Conservation (phyloP, 331 rosid genomes). For the Cydonia oblonga region DNA sequence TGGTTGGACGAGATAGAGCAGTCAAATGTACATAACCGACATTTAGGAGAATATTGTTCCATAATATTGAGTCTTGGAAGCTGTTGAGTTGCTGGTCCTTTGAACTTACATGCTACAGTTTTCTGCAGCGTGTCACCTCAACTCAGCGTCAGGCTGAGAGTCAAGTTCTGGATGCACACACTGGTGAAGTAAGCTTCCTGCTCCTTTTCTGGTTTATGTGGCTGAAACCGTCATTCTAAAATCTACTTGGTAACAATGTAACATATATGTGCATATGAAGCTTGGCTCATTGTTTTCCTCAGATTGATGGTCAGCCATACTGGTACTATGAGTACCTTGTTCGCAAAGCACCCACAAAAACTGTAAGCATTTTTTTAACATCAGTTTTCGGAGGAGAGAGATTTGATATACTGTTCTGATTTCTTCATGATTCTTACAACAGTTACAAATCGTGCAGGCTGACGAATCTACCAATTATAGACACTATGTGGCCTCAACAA, state of each 20-base stretch:
- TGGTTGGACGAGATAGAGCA: conserved; percentile 5
- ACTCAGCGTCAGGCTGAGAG: conserved; percentile 86
- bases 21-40: background rate
- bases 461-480: conserved; percentile 49
- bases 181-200: conserved; percentile 50
- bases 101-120: conserved; percentile 13
- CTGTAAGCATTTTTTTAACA: conserved; percentile 27
- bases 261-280: background rate
- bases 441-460: conserved; percentile 35
- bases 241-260: background rate
- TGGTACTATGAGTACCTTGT: conserved; percentile 90
- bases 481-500: conserved; percentile 73
- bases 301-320: conserved; percentile 79
- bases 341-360: conserved; percentile 77
- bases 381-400: conserved; percentile 1
- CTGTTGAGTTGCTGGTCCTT: background rate
- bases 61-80: background rate
- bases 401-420: background rate
- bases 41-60: background rate
- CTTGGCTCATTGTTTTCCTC: conserved; percentile 17
- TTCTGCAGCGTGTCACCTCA: conserved; percentile 85
- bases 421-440: conserved; percentile 10
- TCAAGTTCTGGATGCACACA: conserved; percentile 84
- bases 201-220: background rate
- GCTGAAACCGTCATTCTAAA: background rate